Percentiles rank a stretch among this genome's conserved stretches.
These are phyloP conservation scores for Glycine tomentella DNA, from an alignment of 306 rosid genomes.

Conservation along the genomic window DNA sequence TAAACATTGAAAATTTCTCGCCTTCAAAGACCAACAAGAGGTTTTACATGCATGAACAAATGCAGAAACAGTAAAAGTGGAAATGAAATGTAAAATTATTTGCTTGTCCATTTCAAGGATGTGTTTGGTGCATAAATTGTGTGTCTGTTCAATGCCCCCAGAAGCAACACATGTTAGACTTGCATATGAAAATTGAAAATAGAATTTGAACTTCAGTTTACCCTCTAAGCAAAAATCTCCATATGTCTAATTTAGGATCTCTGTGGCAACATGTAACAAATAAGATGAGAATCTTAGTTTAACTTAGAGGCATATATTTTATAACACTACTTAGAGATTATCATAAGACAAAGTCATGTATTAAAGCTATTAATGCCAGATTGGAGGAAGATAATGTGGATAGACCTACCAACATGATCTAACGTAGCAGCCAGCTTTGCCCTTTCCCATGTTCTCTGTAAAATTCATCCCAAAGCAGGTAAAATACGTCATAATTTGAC, in stretches of 20 bases:
- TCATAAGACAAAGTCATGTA: constrained; percentile 30
- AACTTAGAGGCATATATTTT: neutral
- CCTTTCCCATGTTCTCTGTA: constrained; percentile 99
- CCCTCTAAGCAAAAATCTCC: constrained; percentile 8
- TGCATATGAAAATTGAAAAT: constrained; percentile 38
- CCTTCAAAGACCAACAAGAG: neutral
- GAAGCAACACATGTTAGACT: constrained; percentile 22
- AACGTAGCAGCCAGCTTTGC: constrained; percentile 82
- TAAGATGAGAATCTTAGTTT: too few species aligned
- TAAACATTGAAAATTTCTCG: too few species aligned
- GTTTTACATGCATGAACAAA: constrained; percentile 13
- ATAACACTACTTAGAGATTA: constrained; percentile 27
- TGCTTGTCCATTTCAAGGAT: constrained; percentile 34
- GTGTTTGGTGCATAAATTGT: neutral
- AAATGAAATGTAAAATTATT: constrained; percentile 4
- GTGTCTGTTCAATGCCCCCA: constrained; percentile 24
- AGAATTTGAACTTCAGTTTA: constrained; percentile 19
- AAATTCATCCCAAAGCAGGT: constrained; percentile 29
- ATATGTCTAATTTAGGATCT: too few species aligned
- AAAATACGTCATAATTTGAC: constrained; percentile 23
- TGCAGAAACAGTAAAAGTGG: neutral
- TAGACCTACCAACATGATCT: constrained; percentile 85
- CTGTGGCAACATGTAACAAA: too few species aligned
- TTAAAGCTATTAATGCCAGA: constrained; percentile 31
- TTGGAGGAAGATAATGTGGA: constrained; percentile 39